A percentile compares a stretch with the other conserved stretches of the same genome.
phyloP scores from a whole-genome alignment of 2,329 filamentous ascomycete species.

The Zymoseptoria passerinii region DNA sequence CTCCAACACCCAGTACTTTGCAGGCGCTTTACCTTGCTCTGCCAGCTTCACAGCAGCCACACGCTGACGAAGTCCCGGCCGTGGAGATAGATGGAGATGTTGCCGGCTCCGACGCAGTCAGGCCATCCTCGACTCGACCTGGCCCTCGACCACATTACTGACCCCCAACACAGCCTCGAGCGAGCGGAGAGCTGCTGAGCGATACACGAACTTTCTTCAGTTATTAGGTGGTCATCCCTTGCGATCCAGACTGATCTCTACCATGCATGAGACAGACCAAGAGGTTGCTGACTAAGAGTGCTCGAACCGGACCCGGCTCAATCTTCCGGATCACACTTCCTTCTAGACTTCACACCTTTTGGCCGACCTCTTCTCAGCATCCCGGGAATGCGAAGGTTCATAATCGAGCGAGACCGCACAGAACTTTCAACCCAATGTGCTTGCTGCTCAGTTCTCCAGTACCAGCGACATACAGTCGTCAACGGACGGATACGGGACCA shows the following conservation, averaged over 20 bases:
- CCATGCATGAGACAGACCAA: not conserved
- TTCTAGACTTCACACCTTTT: no score
- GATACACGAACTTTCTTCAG: not conserved
- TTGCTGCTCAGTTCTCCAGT: no score
- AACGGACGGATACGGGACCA: no score
- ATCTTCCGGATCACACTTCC: not conserved
- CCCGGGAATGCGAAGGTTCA: no score
- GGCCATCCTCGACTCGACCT: not conserved
- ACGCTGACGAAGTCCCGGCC: not conserved
- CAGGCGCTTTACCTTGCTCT: slow-evolving; percentile 12
- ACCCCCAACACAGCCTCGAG: no score
- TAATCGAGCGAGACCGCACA: no score
- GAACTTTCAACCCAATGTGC: no score
- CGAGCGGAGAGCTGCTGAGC: not conserved
- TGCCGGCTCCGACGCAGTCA: not conserved
- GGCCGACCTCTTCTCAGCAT: no score
- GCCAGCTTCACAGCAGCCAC: slow-evolving; percentile 11
- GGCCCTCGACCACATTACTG: not conserved
- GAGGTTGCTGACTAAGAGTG: not conserved
- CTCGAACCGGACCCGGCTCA: not conserved
- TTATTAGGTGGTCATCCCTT: no score
- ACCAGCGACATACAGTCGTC: not conserved
- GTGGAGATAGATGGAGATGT: not conserved
- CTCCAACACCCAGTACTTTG: slow-evolving; percentile 14
- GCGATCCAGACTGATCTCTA: not conserved